Evolutionary conservation across 2,329 filamentous ascomycete genomes (phyloP).

Genomic region (Furcasterigmium sp.): DNA sequence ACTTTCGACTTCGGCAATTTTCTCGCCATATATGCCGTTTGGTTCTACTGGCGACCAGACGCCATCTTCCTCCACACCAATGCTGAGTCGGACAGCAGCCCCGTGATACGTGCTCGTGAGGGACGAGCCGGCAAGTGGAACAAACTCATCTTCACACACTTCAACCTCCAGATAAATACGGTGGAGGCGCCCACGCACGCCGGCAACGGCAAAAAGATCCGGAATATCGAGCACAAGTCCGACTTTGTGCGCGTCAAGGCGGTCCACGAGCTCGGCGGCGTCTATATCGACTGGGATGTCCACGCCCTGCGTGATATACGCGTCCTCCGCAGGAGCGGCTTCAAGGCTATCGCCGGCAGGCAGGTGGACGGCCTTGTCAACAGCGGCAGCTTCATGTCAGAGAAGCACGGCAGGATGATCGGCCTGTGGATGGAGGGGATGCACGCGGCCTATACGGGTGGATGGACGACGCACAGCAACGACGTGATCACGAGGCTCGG

Average conservation of each 20-base stretch:
- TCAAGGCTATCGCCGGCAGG: constrained; percentile 12
- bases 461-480: constrained; percentile 22
- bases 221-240: constrained; percentile 4
- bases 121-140: constrained; percentile 16
- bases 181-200: neutral
- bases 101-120: constrained; percentile 7
- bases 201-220: neutral
- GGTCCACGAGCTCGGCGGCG: constrained; percentile 15
- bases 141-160: constrained; percentile 15
- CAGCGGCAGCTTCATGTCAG: constrained; percentile 18
- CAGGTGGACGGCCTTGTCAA: constrained; percentile 12
- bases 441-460: constrained; percentile 20
- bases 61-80: constrained; percentile 21
- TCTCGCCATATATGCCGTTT: constrained; percentile 17
- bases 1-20: constrained; percentile 17
- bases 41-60: constrained; percentile 14
- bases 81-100: constrained; percentile 8
- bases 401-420: constrained; percentile 11
- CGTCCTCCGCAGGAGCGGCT: constrained; percentile 6
- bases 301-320: constrained; percentile 5
- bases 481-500: constrained; percentile 17
- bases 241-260: constrained; percentile 9
- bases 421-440: constrained; percentile 15
- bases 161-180: constrained; percentile 11
- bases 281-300: constrained; percentile 19